Evolutionary conservation across 2,329 filamentous ascomycete genomes (phyloP).

Genomic region (Didymellaceae sp.): DNA sequence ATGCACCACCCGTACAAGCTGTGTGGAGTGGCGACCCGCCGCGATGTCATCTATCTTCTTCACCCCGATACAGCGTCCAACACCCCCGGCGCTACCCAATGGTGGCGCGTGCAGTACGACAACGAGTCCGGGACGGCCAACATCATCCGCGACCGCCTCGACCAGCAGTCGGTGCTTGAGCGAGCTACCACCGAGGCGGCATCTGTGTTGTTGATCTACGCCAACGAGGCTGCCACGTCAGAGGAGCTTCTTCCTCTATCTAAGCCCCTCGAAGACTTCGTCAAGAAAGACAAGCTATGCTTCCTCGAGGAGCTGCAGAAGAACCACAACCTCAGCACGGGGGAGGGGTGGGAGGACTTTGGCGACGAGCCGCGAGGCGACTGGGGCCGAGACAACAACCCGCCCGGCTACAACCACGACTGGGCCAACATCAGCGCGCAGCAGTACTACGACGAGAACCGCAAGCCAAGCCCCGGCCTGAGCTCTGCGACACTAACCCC

Average conservation of each 20-base stretch:
- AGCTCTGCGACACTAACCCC: slow-evolving; percentile 44
- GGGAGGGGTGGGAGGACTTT: slow-evolving; percentile 22
- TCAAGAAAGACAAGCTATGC: slow-evolving; percentile 57
- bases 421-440: slow-evolving; percentile 31
- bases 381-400: slow-evolving; percentile 24
- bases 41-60: slow-evolving; percentile 64
- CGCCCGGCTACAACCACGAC: slow-evolving; percentile 24
- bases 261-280: slow-evolving; percentile 49
- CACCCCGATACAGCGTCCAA: slow-evolving; percentile 42
- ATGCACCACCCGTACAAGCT: slow-evolving; percentile 58
- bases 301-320: slow-evolving; percentile 42
- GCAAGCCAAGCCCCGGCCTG: slow-evolving; percentile 24
- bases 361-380: slow-evolving; percentile 19
- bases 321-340: slow-evolving; percentile 8
- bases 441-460: slow-evolving; percentile 24
- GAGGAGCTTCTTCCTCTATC: slow-evolving; percentile 27
- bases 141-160: slow-evolving; percentile 48
- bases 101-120: slow-evolving; percentile 48
- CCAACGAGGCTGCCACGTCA: slow-evolving; percentile 53
- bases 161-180: slow-evolving; percentile 61
- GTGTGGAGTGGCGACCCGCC: slow-evolving; percentile 64
- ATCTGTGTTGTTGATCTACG: slow-evolving; percentile 65
- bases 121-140: slow-evolving; percentile 30
- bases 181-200: slow-evolving; percentile 60
- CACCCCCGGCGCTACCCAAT: slow-evolving; percentile 30